Base-by-base conservation (phyloP, 495 filamentous ascomycete species). In the Oleoguttula mirabilis region DNA sequence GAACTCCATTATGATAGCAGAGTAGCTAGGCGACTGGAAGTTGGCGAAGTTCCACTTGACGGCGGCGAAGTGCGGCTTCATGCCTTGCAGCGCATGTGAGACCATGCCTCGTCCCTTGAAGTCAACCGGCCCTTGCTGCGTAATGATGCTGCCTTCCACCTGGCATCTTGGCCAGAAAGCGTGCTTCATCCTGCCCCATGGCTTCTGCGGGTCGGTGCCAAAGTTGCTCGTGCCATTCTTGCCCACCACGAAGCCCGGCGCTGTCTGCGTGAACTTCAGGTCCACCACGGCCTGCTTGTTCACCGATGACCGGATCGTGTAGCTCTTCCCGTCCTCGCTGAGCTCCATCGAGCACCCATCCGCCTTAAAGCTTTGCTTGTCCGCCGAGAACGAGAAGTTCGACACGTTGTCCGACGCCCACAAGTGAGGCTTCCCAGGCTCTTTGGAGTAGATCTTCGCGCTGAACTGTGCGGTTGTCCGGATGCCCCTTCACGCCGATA, bases 61-160 rank as follows among this genome's bases (percentile, higher is more conserved):
- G 43, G 88, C 90, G 80, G 86, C 86, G 63, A 96, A 92, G 59
- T 98, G 90, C 11, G 90, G 90, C 69, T 96, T 98, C 92, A 96
- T 96, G 50, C 86, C 90, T 60, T 98, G 90, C 28, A 96, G 67
- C 23, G 84, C 86, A 60, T 85, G 78, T 50, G 76, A 67, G 60
- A 86, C 83, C 48, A 92, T 63, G 19, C 75, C 86, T 46, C 66
- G 73, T 31, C 90, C 90, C 41, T 73, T 79, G 59, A 92, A 76
- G 55, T 95, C 77, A 27, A 92, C 66, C n/a, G 78, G 78, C 39
- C 85, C 80, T 30, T 79, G 76, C 60, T 85, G 78, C 33, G 85
- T 94, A 49, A 83, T 74, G 54, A 96, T 83, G 37, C 64, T 82
- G 14, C 90, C 90, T 65, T 85, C 79, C 12, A 82, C 75, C 10